Evolutionary conservation across 1,284 basidiomycete species (phyloP), one percentile per base, ranked within the genome.

Genomic region (Cystobasidium sp.): DNA sequence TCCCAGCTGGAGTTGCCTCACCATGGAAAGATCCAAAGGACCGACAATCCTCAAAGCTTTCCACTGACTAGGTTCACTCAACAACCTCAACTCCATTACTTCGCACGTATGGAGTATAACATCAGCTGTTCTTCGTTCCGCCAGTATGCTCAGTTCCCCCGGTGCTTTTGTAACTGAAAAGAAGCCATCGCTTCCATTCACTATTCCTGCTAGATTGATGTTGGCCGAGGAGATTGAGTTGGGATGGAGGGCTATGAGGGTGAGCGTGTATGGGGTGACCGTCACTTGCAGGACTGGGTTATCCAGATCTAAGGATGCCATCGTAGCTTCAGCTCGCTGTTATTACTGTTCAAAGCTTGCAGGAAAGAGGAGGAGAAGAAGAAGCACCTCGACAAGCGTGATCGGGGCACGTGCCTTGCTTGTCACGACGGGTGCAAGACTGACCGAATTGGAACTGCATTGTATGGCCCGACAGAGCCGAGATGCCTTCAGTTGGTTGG

Each of bases 21-120:
- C 71, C 56, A 79, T 69, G 6, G 61, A 63, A 14, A 79, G 63
- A 24, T 79, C 76, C 58, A 79, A 73, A 14, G 78, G 78, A 0
- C 78, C 78, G 12, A 55, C 39, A 47, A 76, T 73, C 46, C 47
- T 53, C 18, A 76, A 68, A 41, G 55, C 71, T 31, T 24, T 49
- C 63, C 65, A 74, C 14, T 37, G 47, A 20, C 62, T 70, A 2
- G 53, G 53, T 14, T n/a, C 56, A 22, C 24, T 24, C 44, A 63
- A 41, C 4, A 63, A 43, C 1, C 31, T 14, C 44, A 63, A 8
- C 24, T 37, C 22, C 24, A 24, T 10, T n/a, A 14, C 44, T 18
- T 63, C 24, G 1, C 31, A 41, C 5, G 43, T n/a, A 6, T 63
- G n/a, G 10, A 46, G 6, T 12, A 63, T 47, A 5, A 16, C 20